phyloP scores from a whole-genome alignment of 2,329 filamentous ascomycete genomes.

The Diaporthe citriasiana region DNA sequence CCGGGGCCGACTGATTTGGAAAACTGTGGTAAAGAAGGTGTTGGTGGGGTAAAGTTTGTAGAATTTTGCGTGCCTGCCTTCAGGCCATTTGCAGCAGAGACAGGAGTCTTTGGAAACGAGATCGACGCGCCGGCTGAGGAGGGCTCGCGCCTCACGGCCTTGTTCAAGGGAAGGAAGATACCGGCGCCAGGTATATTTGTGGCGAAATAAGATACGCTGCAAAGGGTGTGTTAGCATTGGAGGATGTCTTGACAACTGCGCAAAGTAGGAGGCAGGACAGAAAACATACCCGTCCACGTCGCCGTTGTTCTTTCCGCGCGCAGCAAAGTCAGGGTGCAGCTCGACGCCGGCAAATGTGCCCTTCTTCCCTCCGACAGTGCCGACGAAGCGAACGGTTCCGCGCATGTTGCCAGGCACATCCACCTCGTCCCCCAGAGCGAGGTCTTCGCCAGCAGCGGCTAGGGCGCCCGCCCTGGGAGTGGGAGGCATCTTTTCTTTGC shows the following conservation, averaged over 20 bases:
- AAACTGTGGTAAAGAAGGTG: slow-evolving; percentile 80
- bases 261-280: slow-evolving; percentile 20
- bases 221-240: slow-evolving; percentile 46
- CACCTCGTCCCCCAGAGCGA: slow-evolving; percentile 85
- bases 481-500: slow-evolving; percentile 58
- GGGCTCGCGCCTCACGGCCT: slow-evolving; percentile 78
- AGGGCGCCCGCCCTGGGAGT: slow-evolving; percentile 62
- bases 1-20: slow-evolving; percentile 88
- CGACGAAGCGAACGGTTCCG: slow-evolving; percentile 90
- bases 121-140: slow-evolving; percentile 63
- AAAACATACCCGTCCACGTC: slow-evolving; percentile 89
- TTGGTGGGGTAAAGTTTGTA: slow-evolving; percentile 74
- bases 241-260: background rate
- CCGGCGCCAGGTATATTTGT: slow-evolving; percentile 85
- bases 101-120: slow-evolving; percentile 76
- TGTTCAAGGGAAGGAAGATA: slow-evolving; percentile 91
- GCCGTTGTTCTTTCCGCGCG: slow-evolving; percentile 92
- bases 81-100: slow-evolving; percentile 71
- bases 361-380: slow-evolving; percentile 87
- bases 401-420: slow-evolving; percentile 95
- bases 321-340: slow-evolving; percentile 83
- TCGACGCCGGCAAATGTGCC: slow-evolving; percentile 95
- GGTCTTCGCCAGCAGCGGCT: slow-evolving; percentile 60
- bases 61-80: slow-evolving; percentile 70
- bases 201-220: slow-evolving; percentile 81